Conservation (phyloP, 371 early-diverging fungal genomes). For the Actinomucor elegans region DNA sequence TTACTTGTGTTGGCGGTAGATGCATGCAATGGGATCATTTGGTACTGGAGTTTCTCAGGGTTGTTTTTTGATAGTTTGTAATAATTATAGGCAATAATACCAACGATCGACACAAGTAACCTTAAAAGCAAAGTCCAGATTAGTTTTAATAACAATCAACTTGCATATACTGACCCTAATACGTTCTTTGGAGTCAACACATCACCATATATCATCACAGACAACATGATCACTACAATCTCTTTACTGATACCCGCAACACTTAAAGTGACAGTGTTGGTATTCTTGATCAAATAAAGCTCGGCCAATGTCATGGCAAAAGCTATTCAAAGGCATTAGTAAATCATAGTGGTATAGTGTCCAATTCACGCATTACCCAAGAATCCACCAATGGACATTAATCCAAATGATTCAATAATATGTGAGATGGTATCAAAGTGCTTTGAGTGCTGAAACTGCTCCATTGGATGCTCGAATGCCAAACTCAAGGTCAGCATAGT, state of each 20-base stretch:
- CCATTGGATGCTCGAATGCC: constrained; percentile 59
- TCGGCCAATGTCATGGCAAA: constrained; percentile 86
- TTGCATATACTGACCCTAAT: constrained; percentile 42
- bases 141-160: background rate
- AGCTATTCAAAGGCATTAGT: constrained; percentile 37
- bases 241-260: constrained; percentile 87
- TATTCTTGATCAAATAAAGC: constrained; percentile 75
- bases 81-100: constrained; percentile 61
- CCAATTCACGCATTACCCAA: constrained; percentile 30
- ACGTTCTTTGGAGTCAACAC: constrained; percentile 46
- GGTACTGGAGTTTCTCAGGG: constrained; percentile 24
- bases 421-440: constrained; percentile 45
- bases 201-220: constrained; percentile 57
- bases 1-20: background rate
- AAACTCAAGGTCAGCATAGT: constrained; percentile 52
- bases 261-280: constrained; percentile 83
- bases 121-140: constrained; percentile 28
- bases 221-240: constrained; percentile 50
- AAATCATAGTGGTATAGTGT: background rate
- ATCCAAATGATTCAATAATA: constrained; percentile 39
- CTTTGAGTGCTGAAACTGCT: constrained; percentile 43
- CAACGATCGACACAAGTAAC: constrained; percentile 57
- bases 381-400: constrained; percentile 74
- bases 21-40: constrained; percentile 26
- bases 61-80: constrained; percentile 44